These are phyloP conservation scores for Mycosphaerella arachidis DNA, from an alignment of 2,329 filamentous ascomycete species.

Conservation along the genomic window DNA sequence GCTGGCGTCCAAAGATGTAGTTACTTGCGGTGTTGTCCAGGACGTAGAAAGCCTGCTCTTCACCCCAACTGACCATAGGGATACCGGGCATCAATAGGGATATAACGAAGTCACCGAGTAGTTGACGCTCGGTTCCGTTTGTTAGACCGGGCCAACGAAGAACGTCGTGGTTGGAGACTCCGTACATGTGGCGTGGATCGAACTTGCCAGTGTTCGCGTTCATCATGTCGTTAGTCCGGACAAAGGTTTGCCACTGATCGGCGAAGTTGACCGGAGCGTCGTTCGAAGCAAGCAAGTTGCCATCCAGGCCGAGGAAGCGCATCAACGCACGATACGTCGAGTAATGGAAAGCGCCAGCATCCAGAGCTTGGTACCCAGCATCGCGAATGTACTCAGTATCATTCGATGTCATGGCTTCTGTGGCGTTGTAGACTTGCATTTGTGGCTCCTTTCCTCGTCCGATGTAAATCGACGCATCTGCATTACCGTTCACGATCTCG, in stretches of 20 bases:
- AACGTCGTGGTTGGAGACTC: conserved; percentile 62
- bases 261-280: conserved; percentile 53
- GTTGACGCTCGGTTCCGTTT: conserved; percentile 54
- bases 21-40: conserved; percentile 61
- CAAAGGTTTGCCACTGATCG: conserved; percentile 52
- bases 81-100: conserved; percentile 59
- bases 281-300: conserved; percentile 51
- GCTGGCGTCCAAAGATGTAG: conserved; percentile 61
- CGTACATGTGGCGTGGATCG: conserved; percentile 62
- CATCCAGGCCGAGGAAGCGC: conserved; percentile 57
- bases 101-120: conserved; percentile 56
- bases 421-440: conserved; percentile 47
- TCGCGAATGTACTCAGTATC: conserved; percentile 51
- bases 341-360: conserved; percentile 60
- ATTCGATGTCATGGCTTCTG: conserved; percentile 47
- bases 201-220: conserved; percentile 58
- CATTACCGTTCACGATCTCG: conserved; percentile 60
- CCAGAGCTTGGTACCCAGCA: conserved; percentile 50
- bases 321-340: conserved; percentile 60
- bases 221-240: conserved; percentile 56
- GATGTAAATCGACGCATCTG: conserved; percentile 57
- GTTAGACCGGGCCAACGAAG: conserved; percentile 59
- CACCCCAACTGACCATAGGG: conserved; percentile 58
- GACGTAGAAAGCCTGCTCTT: conserved; percentile 62
- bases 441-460: conserved; percentile 57